Evolutionary conservation across 176 grass and related monocot genomes (phyloP).

Genomic region (Phragmites australis): DNA sequence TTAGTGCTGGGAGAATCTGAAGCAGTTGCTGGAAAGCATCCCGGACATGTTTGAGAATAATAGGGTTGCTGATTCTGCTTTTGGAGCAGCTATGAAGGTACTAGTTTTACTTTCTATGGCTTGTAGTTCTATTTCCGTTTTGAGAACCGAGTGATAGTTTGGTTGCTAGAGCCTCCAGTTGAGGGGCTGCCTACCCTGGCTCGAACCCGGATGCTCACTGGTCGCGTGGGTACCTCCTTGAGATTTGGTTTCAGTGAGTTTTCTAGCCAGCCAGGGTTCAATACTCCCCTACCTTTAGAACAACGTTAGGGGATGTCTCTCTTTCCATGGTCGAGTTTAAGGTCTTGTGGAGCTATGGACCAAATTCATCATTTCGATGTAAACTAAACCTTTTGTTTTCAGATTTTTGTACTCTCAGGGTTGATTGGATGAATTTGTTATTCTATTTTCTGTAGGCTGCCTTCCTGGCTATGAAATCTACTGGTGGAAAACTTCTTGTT

Average conservation of each 20-base stretch:
- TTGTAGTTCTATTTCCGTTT: conserved; percentile 11
- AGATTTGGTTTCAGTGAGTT: too few relatives aligned
- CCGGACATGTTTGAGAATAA: conserved; percentile 83
- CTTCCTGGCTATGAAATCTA: conserved; percentile 77
- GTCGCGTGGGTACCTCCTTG: too few relatives aligned
- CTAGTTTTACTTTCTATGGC: conserved; percentile 5
- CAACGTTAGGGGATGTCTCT: too few relatives aligned
- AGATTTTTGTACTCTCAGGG: background rate
- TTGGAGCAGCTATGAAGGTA: conserved; percentile 89
- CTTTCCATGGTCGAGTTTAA: too few relatives aligned
- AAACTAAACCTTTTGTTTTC: background rate
- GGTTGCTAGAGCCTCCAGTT: too few relatives aligned
- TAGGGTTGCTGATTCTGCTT: conserved; percentile 80
- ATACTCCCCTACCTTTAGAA: too few relatives aligned
- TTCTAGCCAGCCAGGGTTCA: too few relatives aligned
- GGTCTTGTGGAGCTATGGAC: background rate
- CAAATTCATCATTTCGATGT: background rate
- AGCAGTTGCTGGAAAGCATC: conserved; percentile 88
- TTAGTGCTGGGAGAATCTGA: conserved; percentile 80
- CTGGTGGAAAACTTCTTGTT: conserved; percentile 88
- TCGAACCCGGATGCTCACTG: too few relatives aligned
- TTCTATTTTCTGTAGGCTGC: conserved; percentile 60
- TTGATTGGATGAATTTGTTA: conserved; percentile 17
- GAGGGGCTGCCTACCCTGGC: too few relatives aligned
- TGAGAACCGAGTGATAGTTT: too few relatives aligned